Base-by-base conservation (phyloP, 1,284 basidiomycete genomes). In the Afroboletus lepidellus region DNA sequence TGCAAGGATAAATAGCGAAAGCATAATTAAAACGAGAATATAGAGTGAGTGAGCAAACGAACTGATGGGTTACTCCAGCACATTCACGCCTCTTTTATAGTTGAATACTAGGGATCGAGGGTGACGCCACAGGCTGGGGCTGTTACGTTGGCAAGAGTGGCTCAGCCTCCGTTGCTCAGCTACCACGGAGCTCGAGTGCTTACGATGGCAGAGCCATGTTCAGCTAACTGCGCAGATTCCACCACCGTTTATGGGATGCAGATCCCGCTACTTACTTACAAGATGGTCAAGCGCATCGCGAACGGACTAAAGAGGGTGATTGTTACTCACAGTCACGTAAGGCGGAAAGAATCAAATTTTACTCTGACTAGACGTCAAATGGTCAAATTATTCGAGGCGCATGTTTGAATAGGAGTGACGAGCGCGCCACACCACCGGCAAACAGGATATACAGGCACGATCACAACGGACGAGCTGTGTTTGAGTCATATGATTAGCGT, bases 21-120 rank as follows among this genome's bases (percentile, higher is more conserved):
- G 7, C 56, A 57, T 62, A 5, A 20, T 4, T 18, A 32, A 8
- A 24, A 25, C 15, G 15, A 23, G 15, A 15, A 16, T 6, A 25
- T 16, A 12, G 20, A n/a, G 21, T 24, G 23, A 24, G 25, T 16
- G 37, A 21, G 20, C 13, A 5, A 21, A 1, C 5, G 12, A 16
- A 7, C 5, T 21, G 3, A n/a, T 8, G 39, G 2, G 16, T 8
- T 36, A n/a, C 34, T 36, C n/a, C 7, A 20, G 34, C 3, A 18
- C 13, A 4, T 18, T 36, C 43, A n/a, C 5, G 15, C 21, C 15
- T 33, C 41, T 37, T 56, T 55, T 60, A 65, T 67, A 50, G 16
- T 5, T 2, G 30, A 32, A 18, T 12, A 21, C 8, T 3, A 5
- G 9, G 5, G 39, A 39, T 41, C 3, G 24, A 27, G 16, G 18